phyloP scores from a whole-genome alignment of 2,329 filamentous ascomycete genomes.

The Colletotrichum musicola region DNA sequence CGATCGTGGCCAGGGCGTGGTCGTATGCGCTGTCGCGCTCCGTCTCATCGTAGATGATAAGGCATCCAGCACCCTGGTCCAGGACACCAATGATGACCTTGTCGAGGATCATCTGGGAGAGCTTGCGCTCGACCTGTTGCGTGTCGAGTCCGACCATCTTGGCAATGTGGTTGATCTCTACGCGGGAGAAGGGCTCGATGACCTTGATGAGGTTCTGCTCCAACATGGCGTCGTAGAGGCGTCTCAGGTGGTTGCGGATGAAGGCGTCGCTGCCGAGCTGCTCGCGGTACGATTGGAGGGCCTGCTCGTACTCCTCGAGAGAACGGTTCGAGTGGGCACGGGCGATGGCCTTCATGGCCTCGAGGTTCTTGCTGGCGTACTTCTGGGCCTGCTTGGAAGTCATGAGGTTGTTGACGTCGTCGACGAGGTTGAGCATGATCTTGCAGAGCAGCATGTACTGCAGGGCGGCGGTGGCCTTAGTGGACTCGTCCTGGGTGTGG shows the following conservation, averaged over 20 bases:
- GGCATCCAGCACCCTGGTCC: slow-evolving; percentile 96
- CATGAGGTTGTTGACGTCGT: slow-evolving; percentile 96
- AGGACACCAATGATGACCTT: slow-evolving; percentile 98
- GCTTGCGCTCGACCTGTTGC: slow-evolving; percentile 96
- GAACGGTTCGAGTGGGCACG: slow-evolving; percentile 95
- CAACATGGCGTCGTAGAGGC: slow-evolving; percentile 97
- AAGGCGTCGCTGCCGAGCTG: slow-evolving; percentile 96
- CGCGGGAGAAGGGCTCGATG: slow-evolving; percentile 97
- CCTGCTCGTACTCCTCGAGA: slow-evolving; percentile 96
- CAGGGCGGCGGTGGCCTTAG: slow-evolving; percentile 93
- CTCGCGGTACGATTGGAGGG: slow-evolving; percentile 89
- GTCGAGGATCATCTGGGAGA: slow-evolving; percentile 99
- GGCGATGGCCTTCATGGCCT: slow-evolving; percentile 99
- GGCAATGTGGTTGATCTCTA: slow-evolving; percentile 96
- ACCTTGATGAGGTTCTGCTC: slow-evolving; percentile 99
- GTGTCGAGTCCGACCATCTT: slow-evolving; percentile 98
- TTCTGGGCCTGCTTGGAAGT: slow-evolving; percentile 96
- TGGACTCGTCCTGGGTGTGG: slow-evolving; percentile 88
- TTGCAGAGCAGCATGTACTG: slow-evolving; percentile 99
- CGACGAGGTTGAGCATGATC: slow-evolving; percentile 97
- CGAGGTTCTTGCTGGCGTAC: slow-evolving; percentile 94
- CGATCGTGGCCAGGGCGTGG: slow-evolving; percentile 92
- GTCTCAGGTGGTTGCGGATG: slow-evolving; percentile 95
- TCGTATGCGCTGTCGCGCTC: slow-evolving; percentile 95
- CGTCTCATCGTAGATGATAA: slow-evolving; percentile 97